Percentiles rank a stretch among this genome's conserved stretches.
These are phyloP conservation scores for Phanerochaete carnosa DNA, from an alignment of 768 basidiomycete species.

Conservation along the genomic window DNA sequence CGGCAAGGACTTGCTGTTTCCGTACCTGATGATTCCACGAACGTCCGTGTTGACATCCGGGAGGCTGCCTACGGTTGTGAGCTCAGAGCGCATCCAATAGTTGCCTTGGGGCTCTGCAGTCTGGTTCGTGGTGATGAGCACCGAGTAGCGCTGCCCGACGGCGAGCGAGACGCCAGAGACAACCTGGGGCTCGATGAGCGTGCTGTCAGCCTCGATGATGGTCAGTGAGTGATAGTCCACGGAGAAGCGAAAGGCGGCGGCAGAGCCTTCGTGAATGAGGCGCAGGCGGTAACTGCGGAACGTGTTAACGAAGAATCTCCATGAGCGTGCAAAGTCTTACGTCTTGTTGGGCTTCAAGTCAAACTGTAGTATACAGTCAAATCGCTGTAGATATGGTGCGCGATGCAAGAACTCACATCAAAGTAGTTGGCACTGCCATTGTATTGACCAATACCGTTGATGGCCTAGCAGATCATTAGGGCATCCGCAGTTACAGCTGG, in stretches of 20 bases:
- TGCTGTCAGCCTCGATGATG: slow-evolving; percentile 49
- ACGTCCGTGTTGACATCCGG: not conserved
- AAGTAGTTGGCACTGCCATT: too few species aligned
- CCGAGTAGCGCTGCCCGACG: slow-evolving; percentile 49
- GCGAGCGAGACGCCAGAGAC: slow-evolving; percentile 39
- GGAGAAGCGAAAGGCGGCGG: slow-evolving; percentile 42
- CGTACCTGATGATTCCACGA: not conserved
- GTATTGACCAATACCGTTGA: slow-evolving; percentile 35
- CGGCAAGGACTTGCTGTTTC: not conserved
- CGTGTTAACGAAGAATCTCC: slow-evolving; percentile 28
- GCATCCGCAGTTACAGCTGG: not conserved
- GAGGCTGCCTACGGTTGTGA: too few species aligned
- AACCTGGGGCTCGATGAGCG: slow-evolving; percentile 33
- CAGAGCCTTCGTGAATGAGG: slow-evolving; percentile 44
- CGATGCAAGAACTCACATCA: slow-evolving; percentile 16
- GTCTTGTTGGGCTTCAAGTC: slow-evolving; percentile 26
- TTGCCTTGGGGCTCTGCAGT: too few species aligned
- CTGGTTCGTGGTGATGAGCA: slow-evolving; percentile 39
- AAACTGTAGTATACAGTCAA: slow-evolving; percentile 26
- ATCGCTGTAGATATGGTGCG: not conserved
- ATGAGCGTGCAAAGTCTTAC: slow-evolving; percentile 14
- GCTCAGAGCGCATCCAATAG: too few species aligned
- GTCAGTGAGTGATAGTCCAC: slow-evolving; percentile 44
- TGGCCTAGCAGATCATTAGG: slow-evolving; percentile 18
- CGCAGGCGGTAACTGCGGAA: slow-evolving; percentile 46